These are phyloP conservation scores for Verbascum thapsus DNA, from an alignment of 257 asterid species.

Conservation along the genomic window DNA sequence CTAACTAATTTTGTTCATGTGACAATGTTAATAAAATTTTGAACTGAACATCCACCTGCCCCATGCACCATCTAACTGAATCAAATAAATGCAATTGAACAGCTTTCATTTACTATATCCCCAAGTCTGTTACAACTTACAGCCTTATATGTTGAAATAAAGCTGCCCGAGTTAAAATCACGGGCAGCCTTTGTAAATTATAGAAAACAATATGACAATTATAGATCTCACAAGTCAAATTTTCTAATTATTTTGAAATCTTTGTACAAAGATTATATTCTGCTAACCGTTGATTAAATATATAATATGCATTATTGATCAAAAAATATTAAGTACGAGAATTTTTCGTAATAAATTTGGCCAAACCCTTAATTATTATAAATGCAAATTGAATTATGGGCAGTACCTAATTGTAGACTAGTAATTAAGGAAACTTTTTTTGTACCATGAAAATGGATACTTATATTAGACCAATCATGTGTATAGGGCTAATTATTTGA, in stretches of 20 bases:
- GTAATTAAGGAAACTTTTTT: no score
- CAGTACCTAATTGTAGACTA: no score
- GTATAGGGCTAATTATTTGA: no score
- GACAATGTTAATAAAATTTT: slow-evolving; percentile 19
- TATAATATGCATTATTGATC: no score
- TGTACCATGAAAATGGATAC: no score
- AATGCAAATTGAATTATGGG: no score
- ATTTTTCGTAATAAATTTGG: no score
- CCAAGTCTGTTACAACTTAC: neutral
- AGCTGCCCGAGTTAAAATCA: slow-evolving; percentile 10
- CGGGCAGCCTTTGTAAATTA: slow-evolving; percentile 13
- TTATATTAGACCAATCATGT: no score
- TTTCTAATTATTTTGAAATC: neutral
- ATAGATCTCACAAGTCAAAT: neutral
- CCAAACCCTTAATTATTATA: no score
- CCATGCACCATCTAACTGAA: slow-evolving; percentile 39
- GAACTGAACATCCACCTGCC: slow-evolving; percentile 22
- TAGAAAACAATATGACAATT: slow-evolving; percentile 2
- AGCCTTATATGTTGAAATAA: neutral
- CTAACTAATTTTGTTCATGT: neutral
- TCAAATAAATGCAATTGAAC: slow-evolving; percentile 40
- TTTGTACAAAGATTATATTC: neutral
- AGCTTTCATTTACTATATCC: slow-evolving; percentile 35
- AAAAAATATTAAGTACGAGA: no score
- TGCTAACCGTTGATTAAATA: no score